Evolutionary conservation across 345 rosid genomes (phyloP).

Genomic region (Brassica cretica): DNA sequence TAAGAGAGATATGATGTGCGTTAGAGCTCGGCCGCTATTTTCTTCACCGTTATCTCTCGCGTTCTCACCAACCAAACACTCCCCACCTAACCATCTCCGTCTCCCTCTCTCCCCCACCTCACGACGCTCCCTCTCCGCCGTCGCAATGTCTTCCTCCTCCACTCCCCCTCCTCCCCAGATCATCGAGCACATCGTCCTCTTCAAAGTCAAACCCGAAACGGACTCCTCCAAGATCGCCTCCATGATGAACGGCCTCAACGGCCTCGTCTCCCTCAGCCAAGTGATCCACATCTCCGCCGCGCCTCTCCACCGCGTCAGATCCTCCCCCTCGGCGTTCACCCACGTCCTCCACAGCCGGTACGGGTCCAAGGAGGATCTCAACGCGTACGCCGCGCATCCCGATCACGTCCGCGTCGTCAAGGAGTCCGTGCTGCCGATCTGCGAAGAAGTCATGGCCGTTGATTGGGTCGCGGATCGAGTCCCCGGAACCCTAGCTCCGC

Average conservation of each 20-base stretch:
- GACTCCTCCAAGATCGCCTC: conserved; percentile 51
- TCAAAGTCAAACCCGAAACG: conserved; percentile 69
- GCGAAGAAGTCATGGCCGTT: conserved; percentile 88
- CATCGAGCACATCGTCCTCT: conserved; percentile 85
- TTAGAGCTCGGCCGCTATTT: conserved; percentile 28
- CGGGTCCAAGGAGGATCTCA: conserved; percentile 62
- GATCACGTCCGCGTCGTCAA: conserved; percentile 64
- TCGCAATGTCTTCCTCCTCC: conserved; percentile 32
- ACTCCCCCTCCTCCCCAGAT: conserved; percentile 24
- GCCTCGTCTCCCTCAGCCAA: conserved; percentile 54
- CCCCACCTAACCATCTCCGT: conserved; percentile 2
- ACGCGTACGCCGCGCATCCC: conserved; percentile 63
- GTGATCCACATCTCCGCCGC: conserved; percentile 75
- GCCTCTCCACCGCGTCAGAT: conserved; percentile 52
- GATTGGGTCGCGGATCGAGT: conserved; percentile 72
- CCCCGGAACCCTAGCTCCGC: conserved; percentile 38
- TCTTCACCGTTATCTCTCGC: conserved; percentile 23
- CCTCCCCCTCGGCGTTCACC: conserved; percentile 56
- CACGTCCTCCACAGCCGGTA: conserved; percentile 96
- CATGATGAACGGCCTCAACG: conserved; percentile 70
- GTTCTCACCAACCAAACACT: conserved; percentile 28
- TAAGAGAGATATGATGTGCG: conserved; percentile 25
- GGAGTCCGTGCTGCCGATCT: conserved; percentile 58
- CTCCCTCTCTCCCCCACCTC: conserved; percentile 10
- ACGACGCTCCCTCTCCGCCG: conserved; percentile 37